A percentile compares a stretch with the other conserved stretches of the same genome.
These are phyloP conservation scores for Rhypophila decipiens DNA, from an alignment of 495 filamentous ascomycete genomes.

Conservation along the genomic window DNA sequence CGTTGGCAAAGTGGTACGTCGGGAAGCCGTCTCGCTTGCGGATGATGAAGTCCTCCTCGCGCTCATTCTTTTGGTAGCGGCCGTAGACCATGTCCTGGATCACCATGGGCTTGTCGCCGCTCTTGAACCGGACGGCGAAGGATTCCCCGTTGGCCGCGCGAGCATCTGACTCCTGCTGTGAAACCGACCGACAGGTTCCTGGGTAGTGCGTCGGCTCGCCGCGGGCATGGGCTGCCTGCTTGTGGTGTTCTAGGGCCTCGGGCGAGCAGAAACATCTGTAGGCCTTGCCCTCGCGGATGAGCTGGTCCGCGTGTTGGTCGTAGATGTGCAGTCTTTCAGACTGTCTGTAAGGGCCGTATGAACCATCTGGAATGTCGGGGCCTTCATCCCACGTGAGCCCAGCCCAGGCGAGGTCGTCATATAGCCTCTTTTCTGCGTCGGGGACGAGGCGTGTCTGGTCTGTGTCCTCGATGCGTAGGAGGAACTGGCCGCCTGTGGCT, in stretches of 20 bases:
- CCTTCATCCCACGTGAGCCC: constrained; percentile 94
- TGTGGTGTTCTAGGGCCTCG: constrained; percentile 59
- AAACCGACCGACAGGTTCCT: constrained; percentile 63
- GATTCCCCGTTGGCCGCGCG: constrained; percentile 59
- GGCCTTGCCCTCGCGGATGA: constrained; percentile 65
- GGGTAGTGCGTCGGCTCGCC: constrained; percentile 69
- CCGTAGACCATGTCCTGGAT: constrained; percentile 77
- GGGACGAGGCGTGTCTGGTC: constrained; percentile 61
- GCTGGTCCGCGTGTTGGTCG: constrained; percentile 58
- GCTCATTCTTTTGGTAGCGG: constrained; percentile 38
- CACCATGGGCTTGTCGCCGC: constrained; percentile 47
- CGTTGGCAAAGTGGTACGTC: constrained; percentile 95
- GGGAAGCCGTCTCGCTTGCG: constrained; percentile 86
- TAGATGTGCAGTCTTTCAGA: constrained; percentile 79
- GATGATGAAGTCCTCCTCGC: constrained; percentile 60
- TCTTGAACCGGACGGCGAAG: constrained; percentile 73
- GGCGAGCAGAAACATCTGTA: constrained; percentile 91
- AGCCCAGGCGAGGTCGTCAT: constrained; percentile 78
- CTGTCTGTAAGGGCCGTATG: constrained; percentile 83
- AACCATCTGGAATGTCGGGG: constrained; percentile 63
- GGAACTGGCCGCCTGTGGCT: constrained; percentile 84
- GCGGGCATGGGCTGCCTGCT: constrained; percentile 48
- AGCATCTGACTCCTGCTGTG: constrained; percentile 59
- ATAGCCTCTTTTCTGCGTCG: constrained; percentile 69
- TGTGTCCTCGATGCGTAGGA: constrained; percentile 91